These are phyloP conservation scores for Candida silvatica DNA, from an alignment of 805 yeast species.

Conservation along the genomic window DNA sequence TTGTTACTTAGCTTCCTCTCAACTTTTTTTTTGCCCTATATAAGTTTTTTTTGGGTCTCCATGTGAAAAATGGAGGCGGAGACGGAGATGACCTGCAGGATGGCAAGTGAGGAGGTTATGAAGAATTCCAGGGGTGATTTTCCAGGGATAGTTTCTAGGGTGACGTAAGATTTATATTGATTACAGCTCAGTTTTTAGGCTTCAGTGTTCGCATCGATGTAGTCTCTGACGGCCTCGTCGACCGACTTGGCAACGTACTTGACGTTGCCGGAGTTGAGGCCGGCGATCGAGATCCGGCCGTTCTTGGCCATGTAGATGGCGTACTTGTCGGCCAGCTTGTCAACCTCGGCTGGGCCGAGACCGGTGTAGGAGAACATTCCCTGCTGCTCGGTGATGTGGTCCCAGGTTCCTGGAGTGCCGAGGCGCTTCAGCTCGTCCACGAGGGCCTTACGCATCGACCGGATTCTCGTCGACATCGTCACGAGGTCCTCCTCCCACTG, in stretches of 20 bases:
- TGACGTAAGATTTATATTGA: too few species aligned
- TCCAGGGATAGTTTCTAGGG: too few species aligned
- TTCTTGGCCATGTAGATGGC: conserved; percentile 74
- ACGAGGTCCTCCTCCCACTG: conserved; percentile 83
- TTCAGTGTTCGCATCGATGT: too few species aligned
- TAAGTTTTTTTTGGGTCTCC: too few species aligned
- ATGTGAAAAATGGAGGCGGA: too few species aligned
- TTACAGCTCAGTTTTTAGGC: too few species aligned
- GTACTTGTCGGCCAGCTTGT: conserved; percentile 64
- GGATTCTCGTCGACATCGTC: conserved; percentile 82
- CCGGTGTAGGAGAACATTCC: conserved; percentile 99
- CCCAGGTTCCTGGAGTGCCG: conserved; percentile 87
- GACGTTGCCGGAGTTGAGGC: conserved; percentile 74
- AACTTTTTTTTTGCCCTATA: too few species aligned
- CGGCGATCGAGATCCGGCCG: conserved; percentile 93
- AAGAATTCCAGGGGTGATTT: too few species aligned
- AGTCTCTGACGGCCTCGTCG: conserved; percentile 57
- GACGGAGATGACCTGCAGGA: too few species aligned
- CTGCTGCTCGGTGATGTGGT: conserved; percentile 79
- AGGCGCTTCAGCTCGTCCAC: conserved; percentile 51
- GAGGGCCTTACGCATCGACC: conserved; percentile 65
- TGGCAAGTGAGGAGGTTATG: too few species aligned
- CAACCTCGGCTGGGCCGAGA: conserved; percentile 65
- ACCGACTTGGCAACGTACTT: conserved; percentile 72
- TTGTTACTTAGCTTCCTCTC: too few species aligned